Conservation (phyloP, 2,329 filamentous ascomycete genomes). For the Monosporascus cannonballus region DNA sequence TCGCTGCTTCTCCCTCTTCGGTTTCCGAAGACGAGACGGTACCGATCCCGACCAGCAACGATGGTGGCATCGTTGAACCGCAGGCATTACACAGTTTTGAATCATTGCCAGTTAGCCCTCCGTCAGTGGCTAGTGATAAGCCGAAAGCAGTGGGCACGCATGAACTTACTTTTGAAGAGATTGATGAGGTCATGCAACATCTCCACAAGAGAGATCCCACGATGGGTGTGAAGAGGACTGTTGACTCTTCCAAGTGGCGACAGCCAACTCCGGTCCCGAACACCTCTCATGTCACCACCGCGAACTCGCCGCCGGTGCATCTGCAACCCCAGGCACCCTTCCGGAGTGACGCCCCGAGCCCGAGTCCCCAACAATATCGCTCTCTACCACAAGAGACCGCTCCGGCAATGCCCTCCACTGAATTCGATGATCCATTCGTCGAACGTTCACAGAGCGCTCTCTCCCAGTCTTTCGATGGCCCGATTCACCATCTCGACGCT, state of each 20-base stretch:
- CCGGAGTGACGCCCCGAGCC: slow-evolving; percentile 67
- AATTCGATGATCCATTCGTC: slow-evolving; percentile 57
- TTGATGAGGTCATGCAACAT: slow-evolving; percentile 88
- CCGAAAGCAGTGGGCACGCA: slow-evolving; percentile 18
- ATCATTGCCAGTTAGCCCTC: slow-evolving; percentile 24
- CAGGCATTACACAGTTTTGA: slow-evolving; percentile 27
- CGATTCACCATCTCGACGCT: slow-evolving; percentile 58
- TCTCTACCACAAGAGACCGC: slow-evolving; percentile 40
- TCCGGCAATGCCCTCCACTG: slow-evolving; percentile 42
- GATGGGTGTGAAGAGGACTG: slow-evolving; percentile 63
- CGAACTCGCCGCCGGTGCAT: slow-evolving; percentile 46
- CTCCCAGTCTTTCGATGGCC: slow-evolving; percentile 44
- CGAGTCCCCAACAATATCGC: slow-evolving; percentile 56
- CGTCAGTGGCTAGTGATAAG: slow-evolving; percentile 19
- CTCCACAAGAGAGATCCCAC: slow-evolving; percentile 69
- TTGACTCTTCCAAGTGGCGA: slow-evolving; percentile 41
- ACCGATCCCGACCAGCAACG: slow-evolving; percentile 2
- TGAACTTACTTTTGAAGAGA: slow-evolving; percentile 67
- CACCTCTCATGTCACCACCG: slow-evolving; percentile 30
- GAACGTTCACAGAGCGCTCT: slow-evolving; percentile 42
- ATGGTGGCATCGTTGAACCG: slow-evolving; percentile 10
- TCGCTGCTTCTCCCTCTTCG: slow-evolving; percentile 35
- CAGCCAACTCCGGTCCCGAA: slow-evolving; percentile 35
- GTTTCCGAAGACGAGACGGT: slow-evolving; percentile 16
- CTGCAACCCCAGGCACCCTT: slow-evolving; percentile 43